Percentiles rank a stretch among this genome's conserved stretches.
phyloP scores from a whole-genome alignment of 2,329 filamentous ascomycete species.

The Aspergillus unguis region DNA sequence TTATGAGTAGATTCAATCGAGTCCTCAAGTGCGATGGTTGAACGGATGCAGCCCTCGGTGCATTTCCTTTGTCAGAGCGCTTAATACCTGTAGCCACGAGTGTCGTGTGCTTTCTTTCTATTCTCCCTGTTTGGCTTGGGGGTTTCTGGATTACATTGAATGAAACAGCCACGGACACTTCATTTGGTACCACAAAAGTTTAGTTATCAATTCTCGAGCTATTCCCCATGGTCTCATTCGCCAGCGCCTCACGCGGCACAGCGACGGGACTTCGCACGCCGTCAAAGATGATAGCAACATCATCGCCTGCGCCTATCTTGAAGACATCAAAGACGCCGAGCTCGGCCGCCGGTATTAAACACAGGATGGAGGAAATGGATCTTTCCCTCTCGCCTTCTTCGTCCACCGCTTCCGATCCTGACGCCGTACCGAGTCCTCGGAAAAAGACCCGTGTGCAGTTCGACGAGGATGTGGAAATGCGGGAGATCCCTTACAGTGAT shows the following conservation, averaged over 20 bases:
- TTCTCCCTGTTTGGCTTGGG: slow-evolving; percentile 2
- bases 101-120: slow-evolving; percentile 20
- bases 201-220: slow-evolving; percentile 9
- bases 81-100: slow-evolving; percentile 16
- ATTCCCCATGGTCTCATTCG: slow-evolving; percentile 34
- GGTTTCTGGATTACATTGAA: slow-evolving; percentile 17
- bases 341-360: slow-evolving; percentile 30
- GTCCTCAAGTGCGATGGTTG: slow-evolving; percentile 13
- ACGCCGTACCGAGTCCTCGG: slow-evolving; percentile 30
- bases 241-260: slow-evolving; percentile 27
- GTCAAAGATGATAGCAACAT: slow-evolving; percentile 32
- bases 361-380: slow-evolving; percentile 37
- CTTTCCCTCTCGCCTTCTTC: slow-evolving; percentile 32
- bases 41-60: slow-evolving; percentile 17
- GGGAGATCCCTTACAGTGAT: slow-evolving; percentile 15
- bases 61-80: slow-evolving; percentile 2
- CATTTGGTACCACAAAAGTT: slow-evolving; percentile 8
- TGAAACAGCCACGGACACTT: slow-evolving; percentile 18
- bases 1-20: not conserved
- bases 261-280: slow-evolving; percentile 24
- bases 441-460: slow-evolving; percentile 46
- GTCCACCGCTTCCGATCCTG: slow-evolving; percentile 27
- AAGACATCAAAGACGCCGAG: slow-evolving; percentile 33
- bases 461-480: slow-evolving; percentile 36
- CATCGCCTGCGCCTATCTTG: slow-evolving; percentile 35